Evolutionary conservation across 441 rosid species (phyloP).

Genomic region (Hura crepitans): DNA sequence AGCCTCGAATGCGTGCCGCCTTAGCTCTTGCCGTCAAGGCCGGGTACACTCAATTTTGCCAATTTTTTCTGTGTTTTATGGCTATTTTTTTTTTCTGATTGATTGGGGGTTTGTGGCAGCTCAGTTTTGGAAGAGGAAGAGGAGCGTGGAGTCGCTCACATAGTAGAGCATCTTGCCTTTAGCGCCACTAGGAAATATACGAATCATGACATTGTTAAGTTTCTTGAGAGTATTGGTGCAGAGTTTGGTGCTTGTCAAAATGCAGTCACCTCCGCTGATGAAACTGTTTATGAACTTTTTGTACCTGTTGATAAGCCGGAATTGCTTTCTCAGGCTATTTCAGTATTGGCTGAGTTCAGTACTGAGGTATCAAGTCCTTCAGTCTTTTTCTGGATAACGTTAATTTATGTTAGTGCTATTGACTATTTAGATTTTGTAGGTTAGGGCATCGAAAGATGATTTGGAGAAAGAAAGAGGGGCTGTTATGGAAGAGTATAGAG

Average conservation of each 20-base stretch:
- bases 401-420: neutral
- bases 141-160: conserved; percentile 94
- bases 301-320: conserved; percentile 93
- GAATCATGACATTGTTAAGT: conserved; percentile 87
- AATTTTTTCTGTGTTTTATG: neutral
- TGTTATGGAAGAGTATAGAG: conserved; percentile 90
- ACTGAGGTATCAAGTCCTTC: conserved; percentile 53
- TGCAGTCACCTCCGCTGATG: conserved; percentile 84
- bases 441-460: conserved; percentile 80
- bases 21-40: conserved; percentile 84
- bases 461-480: conserved; percentile 93
- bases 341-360: conserved; percentile 80
- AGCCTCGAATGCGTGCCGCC: conserved; percentile 89
- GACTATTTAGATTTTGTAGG: conserved; percentile 36
- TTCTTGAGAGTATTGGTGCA: conserved; percentile 94
- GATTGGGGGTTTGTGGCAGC: conserved; percentile 51
- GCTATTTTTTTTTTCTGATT: neutral
- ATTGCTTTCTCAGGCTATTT: conserved; percentile 77
- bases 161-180: conserved; percentile 92
- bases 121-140: conserved; percentile 97
- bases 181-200: conserved; percentile 80
- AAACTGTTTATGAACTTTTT: conserved; percentile 79
- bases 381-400: neutral
- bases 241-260: conserved; percentile 98
- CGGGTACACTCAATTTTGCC: conserved; percentile 45